Base-by-base conservation (phyloP, 2,329 filamentous ascomycete species). In the Penicillium hesseltinei region DNA sequence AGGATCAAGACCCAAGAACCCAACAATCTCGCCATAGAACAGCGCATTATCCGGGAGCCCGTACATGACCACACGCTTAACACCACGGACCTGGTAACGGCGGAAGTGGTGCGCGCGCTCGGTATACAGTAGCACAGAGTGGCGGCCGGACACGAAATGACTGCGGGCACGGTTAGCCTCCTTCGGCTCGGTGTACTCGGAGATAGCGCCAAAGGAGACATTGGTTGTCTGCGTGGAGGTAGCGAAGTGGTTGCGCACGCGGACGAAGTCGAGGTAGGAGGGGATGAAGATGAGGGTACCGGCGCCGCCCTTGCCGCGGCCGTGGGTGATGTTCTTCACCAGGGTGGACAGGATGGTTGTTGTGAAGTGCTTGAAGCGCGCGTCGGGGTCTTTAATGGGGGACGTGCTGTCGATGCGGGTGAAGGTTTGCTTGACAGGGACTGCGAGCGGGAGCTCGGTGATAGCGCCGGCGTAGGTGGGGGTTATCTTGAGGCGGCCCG, bases 51-150 rank as follows among this genome's bases (percentile, higher is more conserved):
- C 93, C 0, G 94, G 94, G 33, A 97, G 74, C 1, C 88, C 89
- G 72, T 97, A 97, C 80, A 96, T 88, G 51, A 97, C 82, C n/a
- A 97, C 84, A 40, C 87, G 82, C 73, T 87, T 88, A 15, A 94
- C 91, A 23, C 94, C 94, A 36, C 86, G 84, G 53, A 99, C 82
- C 64, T 85, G 84, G 70, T 94, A 92, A n/a, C 94, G 84, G 49
- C 91, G 86, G 81, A 97, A 97, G 75, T 99, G 94, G 75, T 99
- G 94, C n/a, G 92, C 90, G 58, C 94, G 87, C 73, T 96, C 93
- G 2, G 92, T 95, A 77, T 97, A 99, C 17, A 99, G 80, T 39
- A 99, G 77, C 19, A 97, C 83, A 21, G 86, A 86, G 71, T 97
- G 90, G 17, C 92, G 83, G 5, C 92, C 94, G 39, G 81, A 89